These are phyloP conservation scores for Syncephalastrum racemosum DNA, from an alignment of 371 early-diverging fungal species.

Conservation along the genomic window DNA sequence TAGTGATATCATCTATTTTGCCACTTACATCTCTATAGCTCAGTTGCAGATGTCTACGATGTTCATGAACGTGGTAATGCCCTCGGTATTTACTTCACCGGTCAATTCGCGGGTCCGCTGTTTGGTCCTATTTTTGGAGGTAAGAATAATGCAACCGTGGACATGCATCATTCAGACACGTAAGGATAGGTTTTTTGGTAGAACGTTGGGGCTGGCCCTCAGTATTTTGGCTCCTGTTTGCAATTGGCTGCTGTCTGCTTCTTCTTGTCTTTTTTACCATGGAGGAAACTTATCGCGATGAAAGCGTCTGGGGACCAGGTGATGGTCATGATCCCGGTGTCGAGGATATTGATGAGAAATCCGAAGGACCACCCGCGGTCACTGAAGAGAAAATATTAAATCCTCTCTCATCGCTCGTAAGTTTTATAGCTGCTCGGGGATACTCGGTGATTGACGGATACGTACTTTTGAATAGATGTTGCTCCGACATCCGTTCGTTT, in stretches of 20 bases:
- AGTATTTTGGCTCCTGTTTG: slow-evolving; percentile 29
- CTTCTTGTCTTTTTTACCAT: slow-evolving; percentile 48
- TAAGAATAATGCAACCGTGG: neutral
- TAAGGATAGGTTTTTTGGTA: slow-evolving; percentile 18
- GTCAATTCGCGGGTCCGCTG: slow-evolving; percentile 44
- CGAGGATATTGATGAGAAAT: slow-evolving; percentile 10
- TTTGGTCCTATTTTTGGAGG: slow-evolving; percentile 36
- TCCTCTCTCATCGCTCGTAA: slow-evolving; percentile 37
- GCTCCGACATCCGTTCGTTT: slow-evolving; percentile 54
- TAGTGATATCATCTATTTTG: neutral
- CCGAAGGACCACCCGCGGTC: slow-evolving; percentile 10
- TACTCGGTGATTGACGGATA: neutral
- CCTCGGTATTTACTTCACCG: slow-evolving; percentile 55
- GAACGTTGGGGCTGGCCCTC: slow-evolving; percentile 34
- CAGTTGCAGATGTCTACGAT: slow-evolving; percentile 55
- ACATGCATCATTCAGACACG: slow-evolving; percentile 12
- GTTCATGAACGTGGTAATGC: slow-evolving; percentile 50
- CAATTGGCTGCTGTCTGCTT: slow-evolving; percentile 22
- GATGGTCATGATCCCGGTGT: slow-evolving; percentile 9
- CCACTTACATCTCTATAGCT: slow-evolving; percentile 25
- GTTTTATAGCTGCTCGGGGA: neutral
- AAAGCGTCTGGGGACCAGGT: slow-evolving; percentile 32
- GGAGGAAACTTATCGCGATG: slow-evolving; percentile 72
- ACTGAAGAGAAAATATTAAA: slow-evolving; percentile 30
- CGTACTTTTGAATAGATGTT: slow-evolving; percentile 25